These are phyloP conservation scores for Metschnikowia borealis DNA, from an alignment of 805 yeast genomes.

Conservation along the genomic window DNA sequence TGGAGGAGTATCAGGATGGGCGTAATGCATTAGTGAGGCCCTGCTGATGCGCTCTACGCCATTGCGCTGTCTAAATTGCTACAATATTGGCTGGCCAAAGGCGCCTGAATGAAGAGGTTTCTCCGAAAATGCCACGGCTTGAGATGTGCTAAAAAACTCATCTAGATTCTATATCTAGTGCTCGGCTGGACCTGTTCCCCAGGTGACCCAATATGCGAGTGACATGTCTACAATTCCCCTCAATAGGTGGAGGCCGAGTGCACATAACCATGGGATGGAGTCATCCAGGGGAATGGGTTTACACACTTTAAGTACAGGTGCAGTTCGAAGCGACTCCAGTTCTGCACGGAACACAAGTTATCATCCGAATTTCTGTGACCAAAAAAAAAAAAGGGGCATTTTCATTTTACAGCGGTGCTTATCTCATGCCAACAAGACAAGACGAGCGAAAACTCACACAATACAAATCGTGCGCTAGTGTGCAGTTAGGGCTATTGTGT, in stretches of 20 bases:
- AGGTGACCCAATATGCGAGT: background rate
- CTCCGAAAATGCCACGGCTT: too few species aligned
- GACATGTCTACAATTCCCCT: background rate
- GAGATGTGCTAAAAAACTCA: background rate
- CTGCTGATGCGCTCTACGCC: background rate
- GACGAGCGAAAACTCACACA: background rate
- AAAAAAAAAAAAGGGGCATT: background rate
- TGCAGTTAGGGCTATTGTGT: background rate
- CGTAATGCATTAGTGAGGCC: conserved; percentile 3
- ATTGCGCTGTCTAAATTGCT: background rate
- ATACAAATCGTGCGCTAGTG: background rate
- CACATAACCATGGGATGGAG: background rate
- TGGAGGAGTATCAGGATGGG: conserved; percentile 3
- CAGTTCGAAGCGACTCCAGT: background rate
- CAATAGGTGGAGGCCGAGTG: background rate
- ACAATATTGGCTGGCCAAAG: background rate
- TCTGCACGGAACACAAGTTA: background rate
- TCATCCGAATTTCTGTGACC: background rate
- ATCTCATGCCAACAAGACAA: background rate
- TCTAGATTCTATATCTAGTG: background rate
- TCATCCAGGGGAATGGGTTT: background rate
- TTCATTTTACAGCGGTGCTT: background rate
- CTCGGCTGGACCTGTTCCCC: background rate
- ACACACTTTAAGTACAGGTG: background rate
- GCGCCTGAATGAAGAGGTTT: background rate